Percentiles rank a stretch among this genome's conserved stretches.
Conservation (phyloP, 768 basidiomycete species). For the Hysterangium stoloniferum region DNA sequence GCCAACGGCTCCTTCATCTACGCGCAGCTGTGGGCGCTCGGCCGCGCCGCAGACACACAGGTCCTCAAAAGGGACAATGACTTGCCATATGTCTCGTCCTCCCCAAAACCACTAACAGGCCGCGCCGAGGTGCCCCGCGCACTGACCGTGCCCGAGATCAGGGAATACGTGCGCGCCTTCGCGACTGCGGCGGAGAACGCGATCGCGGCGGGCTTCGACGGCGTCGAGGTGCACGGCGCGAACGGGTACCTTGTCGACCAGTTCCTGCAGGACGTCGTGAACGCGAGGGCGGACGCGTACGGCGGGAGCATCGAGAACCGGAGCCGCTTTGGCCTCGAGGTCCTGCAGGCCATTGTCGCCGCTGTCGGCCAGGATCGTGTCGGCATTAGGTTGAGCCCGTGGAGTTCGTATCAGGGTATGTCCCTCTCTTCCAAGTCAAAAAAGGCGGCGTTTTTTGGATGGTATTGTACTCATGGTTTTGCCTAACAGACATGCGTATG, state of each 20-base stretch:
- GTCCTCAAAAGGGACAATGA: constrained; percentile 24
- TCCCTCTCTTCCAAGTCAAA: not conserved
- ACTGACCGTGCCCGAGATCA: constrained; percentile 40
- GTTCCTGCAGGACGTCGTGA: constrained; percentile 49
- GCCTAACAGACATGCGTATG: constrained; percentile 35
- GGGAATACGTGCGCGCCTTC: constrained; percentile 42
- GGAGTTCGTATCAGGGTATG: constrained; percentile 24
- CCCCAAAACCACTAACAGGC: constrained; percentile 14
- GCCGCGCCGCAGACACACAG: constrained; percentile 31
- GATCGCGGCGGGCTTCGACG: constrained; percentile 62
- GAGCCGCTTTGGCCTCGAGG: constrained; percentile 46
- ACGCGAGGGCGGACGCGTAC: constrained; percentile 55
- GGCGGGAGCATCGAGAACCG: constrained; percentile 62
- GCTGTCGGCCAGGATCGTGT: constrained; percentile 48
- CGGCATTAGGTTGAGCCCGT: constrained; percentile 52
- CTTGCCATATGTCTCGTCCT: constrained; percentile 10
- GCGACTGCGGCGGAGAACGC: constrained; percentile 49
- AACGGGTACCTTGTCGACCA: constrained; percentile 47
- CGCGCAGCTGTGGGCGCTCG: constrained; percentile 53
- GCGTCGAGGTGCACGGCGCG: constrained; percentile 39
- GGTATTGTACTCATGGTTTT: not conserved
- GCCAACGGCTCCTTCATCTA: constrained; percentile 43
- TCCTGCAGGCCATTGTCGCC: constrained; percentile 41
- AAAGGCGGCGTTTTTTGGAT: not conserved
- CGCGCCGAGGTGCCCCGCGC: constrained; percentile 27